These are phyloP conservation scores for Colletotrichum higginsianum DNA, from an alignment of 2,329 filamentous ascomycete genomes.

Conservation along the genomic window DNA sequence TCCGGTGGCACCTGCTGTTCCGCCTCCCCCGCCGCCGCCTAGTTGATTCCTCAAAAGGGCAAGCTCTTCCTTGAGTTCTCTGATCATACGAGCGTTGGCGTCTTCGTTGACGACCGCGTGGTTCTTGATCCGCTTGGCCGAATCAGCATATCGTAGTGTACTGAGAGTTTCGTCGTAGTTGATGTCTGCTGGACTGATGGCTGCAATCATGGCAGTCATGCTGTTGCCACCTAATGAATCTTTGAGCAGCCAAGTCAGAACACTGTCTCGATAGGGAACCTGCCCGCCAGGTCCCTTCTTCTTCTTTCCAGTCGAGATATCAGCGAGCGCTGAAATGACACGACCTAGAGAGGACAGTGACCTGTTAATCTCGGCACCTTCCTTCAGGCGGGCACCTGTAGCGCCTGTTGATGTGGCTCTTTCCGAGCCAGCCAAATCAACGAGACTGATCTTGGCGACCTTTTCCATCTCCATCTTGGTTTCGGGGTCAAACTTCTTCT, in stretches of 20 bases:
- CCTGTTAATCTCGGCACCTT: slow-evolving; percentile 98
- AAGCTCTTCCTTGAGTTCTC: slow-evolving; percentile 96
- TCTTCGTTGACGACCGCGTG: slow-evolving; percentile 99
- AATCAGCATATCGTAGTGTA: slow-evolving; percentile 96
- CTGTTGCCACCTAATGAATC: slow-evolving; percentile 98
- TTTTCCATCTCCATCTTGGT: slow-evolving; percentile 99
- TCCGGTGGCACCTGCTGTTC: slow-evolving; percentile 58
- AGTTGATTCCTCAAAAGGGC: slow-evolving; percentile 89
- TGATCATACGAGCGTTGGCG: slow-evolving; percentile 98
- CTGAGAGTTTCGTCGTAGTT: slow-evolving; percentile 99
- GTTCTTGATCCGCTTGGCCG: slow-evolving; percentile 99
- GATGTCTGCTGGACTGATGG: slow-evolving; percentile 97
- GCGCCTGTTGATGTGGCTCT: slow-evolving; percentile 97
- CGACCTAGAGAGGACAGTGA: slow-evolving; percentile 96
- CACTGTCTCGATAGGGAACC: slow-evolving; percentile 97
- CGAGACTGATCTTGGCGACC: slow-evolving; percentile 96
- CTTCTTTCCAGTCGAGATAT: slow-evolving; percentile 88
- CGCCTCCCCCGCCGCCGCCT: slow-evolving; percentile 68
- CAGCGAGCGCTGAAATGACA: slow-evolving; percentile 96
- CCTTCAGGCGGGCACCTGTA: slow-evolving; percentile 93
- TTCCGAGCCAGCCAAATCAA: slow-evolving; percentile 98
- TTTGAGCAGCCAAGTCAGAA: slow-evolving; percentile 96
- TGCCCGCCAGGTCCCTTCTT: slow-evolving; percentile 80
- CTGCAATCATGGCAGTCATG: slow-evolving; percentile 99
- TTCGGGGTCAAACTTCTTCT: slow-evolving; percentile 91